Percentiles rank a stretch among this genome's conserved stretches.
These are phyloP conservation scores for Halophytophthora batemanensis DNA, from an alignment of 352 stramenopile species.

Conservation along the genomic window DNA sequence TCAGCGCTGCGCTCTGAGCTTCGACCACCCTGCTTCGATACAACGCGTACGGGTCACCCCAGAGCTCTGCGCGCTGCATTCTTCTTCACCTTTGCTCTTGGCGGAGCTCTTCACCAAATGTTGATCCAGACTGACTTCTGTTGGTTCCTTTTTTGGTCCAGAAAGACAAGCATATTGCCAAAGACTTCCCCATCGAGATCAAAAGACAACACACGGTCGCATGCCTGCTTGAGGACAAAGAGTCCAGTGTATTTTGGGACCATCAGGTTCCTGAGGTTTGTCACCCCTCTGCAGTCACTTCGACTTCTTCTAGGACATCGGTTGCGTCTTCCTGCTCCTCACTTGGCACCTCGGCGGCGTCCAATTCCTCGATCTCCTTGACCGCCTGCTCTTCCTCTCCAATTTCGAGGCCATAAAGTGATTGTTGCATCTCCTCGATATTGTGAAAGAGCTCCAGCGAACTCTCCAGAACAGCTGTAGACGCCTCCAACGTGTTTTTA, in stretches of 20 bases:
- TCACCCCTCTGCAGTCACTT: constrained; percentile 17
- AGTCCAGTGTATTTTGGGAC: constrained; percentile 14
- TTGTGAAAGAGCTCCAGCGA: constrained; percentile 51
- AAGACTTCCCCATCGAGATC: background rate
- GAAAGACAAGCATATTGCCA: no score
- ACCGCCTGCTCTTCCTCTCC: constrained; percentile 24
- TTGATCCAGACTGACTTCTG: background rate
- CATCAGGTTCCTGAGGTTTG: constrained; percentile 5
- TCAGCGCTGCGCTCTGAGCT: constrained; percentile 7
- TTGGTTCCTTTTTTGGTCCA: background rate
- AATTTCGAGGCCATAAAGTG: constrained; percentile 20
- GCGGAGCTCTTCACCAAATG: background rate
- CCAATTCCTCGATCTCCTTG: constrained; percentile 20
- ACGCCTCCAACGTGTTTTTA: constrained; percentile 49
- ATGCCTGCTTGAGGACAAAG: background rate
- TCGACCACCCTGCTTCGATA: constrained; percentile 4
- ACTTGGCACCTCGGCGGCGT: constrained; percentile 14
- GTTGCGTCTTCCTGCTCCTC: constrained; percentile 10
- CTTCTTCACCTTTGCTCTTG: background rate
- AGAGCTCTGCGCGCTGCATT: constrained; percentile 8
- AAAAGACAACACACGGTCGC: no score
- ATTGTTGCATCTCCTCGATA: constrained; percentile 39
- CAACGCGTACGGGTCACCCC: constrained; percentile 3
- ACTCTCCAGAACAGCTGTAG: constrained; percentile 52
- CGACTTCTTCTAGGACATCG: constrained; percentile 7